Conservation (phyloP, 2,329 filamentous ascomycete species). For the Aspergillus caelatus region DNA sequence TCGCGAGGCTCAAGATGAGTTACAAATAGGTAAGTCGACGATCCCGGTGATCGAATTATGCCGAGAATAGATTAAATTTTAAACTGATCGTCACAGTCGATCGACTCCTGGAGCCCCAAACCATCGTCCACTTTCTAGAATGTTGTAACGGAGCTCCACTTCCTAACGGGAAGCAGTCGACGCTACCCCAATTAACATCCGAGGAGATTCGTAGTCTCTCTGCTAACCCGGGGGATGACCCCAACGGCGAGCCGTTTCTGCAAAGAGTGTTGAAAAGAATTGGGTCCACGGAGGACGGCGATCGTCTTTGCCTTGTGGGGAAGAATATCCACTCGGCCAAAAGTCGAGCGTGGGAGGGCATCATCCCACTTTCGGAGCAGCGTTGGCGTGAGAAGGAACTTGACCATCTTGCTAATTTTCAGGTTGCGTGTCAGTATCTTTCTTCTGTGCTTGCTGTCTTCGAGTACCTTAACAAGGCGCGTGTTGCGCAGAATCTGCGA, state of each 20-base stretch:
- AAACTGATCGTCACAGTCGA: conserved; percentile 21
- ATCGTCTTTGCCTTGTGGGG: conserved; percentile 22
- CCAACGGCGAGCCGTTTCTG: neutral
- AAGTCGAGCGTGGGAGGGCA: conserved; percentile 28
- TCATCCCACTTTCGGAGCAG: conserved; percentile 28
- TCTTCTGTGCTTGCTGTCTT: conserved; percentile 26
- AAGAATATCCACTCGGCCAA: conserved; percentile 31
- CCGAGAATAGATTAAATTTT: neutral
- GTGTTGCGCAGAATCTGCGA: conserved; percentile 18
- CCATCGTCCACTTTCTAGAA: conserved; percentile 21
- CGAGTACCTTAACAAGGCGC: conserved; percentile 26
- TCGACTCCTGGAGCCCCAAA: conserved; percentile 31
- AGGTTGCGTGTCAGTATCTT: conserved; percentile 27
- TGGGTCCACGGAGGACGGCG: neutral
- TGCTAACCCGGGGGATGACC: conserved; percentile 1
- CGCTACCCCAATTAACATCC: neutral
- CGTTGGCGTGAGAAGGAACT: conserved; percentile 27
- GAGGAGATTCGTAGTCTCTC: conserved; percentile 12
- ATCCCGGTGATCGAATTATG: neutral
- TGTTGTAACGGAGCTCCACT: conserved; percentile 16
- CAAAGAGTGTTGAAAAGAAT: neutral
- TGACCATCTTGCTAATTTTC: conserved; percentile 21
- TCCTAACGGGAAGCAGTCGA: conserved; percentile 22
- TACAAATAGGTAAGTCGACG: neutral
- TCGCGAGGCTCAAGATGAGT: neutral